phyloP scores from a whole-genome alignment of 257 asterid species.

The Solanum clarkiae region DNA sequence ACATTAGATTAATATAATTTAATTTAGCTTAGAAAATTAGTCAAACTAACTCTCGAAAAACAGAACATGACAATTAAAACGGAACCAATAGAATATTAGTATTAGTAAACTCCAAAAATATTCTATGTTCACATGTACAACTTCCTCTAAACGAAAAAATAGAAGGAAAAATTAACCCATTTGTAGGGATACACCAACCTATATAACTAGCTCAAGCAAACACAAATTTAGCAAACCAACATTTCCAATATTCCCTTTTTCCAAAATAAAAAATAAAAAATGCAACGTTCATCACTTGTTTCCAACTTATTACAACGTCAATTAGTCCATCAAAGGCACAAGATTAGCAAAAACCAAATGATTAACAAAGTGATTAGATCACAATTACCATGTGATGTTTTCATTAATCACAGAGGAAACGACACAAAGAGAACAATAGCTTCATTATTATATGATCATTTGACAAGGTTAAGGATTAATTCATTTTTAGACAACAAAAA shows the following conservation, averaged over 20 bases:
- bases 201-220: background rate
- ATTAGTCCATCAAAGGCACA: background rate
- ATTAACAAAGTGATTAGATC: background rate
- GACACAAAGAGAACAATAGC: slow-evolving; percentile 39
- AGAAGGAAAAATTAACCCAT: background rate
- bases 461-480: slow-evolving; percentile 3
- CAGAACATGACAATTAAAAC: no score
- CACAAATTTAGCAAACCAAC: background rate
- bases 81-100: no score
- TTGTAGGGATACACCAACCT: background rate
- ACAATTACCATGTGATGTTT: slow-evolving; percentile 27
- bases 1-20: no score
- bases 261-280: background rate
- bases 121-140: background rate
- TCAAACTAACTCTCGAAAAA: no score
- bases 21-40: no score
- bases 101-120: background rate
- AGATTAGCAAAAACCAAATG: background rate
- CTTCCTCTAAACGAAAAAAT: background rate
- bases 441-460: slow-evolving; percentile 31
- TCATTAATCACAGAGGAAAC: slow-evolving; percentile 41
- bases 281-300: slow-evolving; percentile 31
- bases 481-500: slow-evolving; percentile 46
- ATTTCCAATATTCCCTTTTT: background rate
- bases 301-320: slow-evolving; percentile 10